Conservation (phyloP, 768 basidiomycete species). For the Collybiopsis luxurians region DNA sequence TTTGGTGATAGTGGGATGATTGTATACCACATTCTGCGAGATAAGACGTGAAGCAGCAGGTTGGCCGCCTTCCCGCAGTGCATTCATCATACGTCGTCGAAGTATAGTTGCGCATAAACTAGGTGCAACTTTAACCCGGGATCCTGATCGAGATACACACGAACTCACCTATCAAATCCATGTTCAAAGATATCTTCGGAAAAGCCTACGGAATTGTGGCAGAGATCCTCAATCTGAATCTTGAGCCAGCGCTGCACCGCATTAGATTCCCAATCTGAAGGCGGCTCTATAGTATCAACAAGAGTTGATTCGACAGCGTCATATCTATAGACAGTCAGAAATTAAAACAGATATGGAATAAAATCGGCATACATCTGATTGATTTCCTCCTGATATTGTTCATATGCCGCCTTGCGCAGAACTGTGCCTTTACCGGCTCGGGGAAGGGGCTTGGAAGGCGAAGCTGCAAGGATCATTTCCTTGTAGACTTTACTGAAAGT, state of each 20-base stretch:
- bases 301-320: slow-evolving; percentile 21
- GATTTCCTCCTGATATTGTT: slow-evolving; percentile 38
- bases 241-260: slow-evolving; percentile 18
- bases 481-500: slow-evolving; percentile 43
- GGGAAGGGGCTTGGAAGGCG: slow-evolving; percentile 36
- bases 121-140: slow-evolving; percentile 14
- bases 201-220: slow-evolving; percentile 14
- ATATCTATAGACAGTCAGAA: slow-evolving; percentile 22
- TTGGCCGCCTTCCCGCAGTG: slow-evolving; percentile 22
- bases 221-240: slow-evolving; percentile 23
- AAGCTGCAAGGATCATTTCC: slow-evolving; percentile 49
- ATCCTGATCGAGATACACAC: slow-evolving; percentile 7
- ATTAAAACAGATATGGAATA: not conserved
- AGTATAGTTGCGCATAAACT: slow-evolving; percentile 24
- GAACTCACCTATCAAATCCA: slow-evolving; percentile 22
- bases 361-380: slow-evolving; percentile 27
- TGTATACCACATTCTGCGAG: slow-evolving; percentile 21
- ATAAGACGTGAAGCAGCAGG: slow-evolving; percentile 15
- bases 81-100: slow-evolving; percentile 31
- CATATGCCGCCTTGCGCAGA: slow-evolving; percentile 35
- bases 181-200: slow-evolving; percentile 24
- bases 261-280: slow-evolving; percentile 8
- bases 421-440: slow-evolving; percentile 47
- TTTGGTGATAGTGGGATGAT: slow-evolving; percentile 21
- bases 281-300: slow-evolving; percentile 20